Base-by-base conservation (phyloP, 768 basidiomycete genomes). In the Amyloporia xantha region DNA sequence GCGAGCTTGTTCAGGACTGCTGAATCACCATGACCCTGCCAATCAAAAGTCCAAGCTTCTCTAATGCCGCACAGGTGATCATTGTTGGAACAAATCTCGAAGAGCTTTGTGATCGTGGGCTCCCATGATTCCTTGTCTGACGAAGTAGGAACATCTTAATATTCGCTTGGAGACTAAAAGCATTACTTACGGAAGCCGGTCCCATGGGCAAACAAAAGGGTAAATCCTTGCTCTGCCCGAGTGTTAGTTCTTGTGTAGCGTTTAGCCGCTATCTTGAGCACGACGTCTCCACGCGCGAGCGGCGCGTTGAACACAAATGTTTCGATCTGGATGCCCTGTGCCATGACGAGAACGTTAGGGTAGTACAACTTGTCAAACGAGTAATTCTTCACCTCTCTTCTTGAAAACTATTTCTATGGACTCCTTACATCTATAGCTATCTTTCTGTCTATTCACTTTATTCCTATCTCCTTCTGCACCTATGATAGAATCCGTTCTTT, bases 101-200 rank as follows among this genome's bases (percentile, higher is more conserved):
- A 72, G 15, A 81, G 58, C 5, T 76, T 72, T 6, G 75, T 73
- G 2, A 82, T 62, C 0, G 71, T 69, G 0, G 79, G 77, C 53
- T 81, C 79, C 75, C 77, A 81, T n/a, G 68, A 68, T 54, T 81
- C 79, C 53, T 81, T 81, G 56, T 75, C 41, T 42, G 41, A 13
- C 5, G 17, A 23, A 20, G 41, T 20, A 20, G 24, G 23, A 13
- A 20, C 9, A 13, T 13, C 17, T 11, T 9, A 11, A 42, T 10
- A 21, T n/a, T n/a, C n/a, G n/a, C n/a, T n/a, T n/a, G n/a, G n/a
- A n/a, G n/a, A n/a, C n/a, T 6, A 21, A 25, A 5, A 42, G 5
- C 12, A 11, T 9, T 26, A 25, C 41, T 5, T 25, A 42, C 41
- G 75, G 77, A 20, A 20, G 0, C 79, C 71, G 1, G 74, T 77